Evolutionary conservation across 371 early-diverging fungal species (phyloP), one percentile per base, ranked within the genome.

Genomic region (Fennellomyces sp.): DNA sequence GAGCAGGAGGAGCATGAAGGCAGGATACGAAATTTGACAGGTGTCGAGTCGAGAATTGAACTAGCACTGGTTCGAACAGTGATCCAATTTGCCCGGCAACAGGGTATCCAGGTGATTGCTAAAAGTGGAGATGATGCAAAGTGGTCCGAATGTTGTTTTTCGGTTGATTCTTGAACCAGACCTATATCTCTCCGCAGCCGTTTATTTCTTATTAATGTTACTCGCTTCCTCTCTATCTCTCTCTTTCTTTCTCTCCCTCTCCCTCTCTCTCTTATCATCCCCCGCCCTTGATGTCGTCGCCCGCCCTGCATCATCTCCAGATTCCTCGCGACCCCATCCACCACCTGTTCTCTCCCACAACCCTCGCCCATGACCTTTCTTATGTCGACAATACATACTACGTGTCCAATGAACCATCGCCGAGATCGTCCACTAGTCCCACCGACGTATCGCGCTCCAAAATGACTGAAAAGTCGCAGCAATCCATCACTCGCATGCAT

Each of bases 281-380:
- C 63, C 53, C 27, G 35, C 59, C 39, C 49, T 68, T 52, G 36
- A 52, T 31, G 52, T 52, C 60, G 19, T 54, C 48, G 31, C 45
- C 12, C 47, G 38, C 51, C 6, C 27, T 58, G 47, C 47, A 59
- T 49, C 56, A 55, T 19, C 57, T 52, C 6, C 42, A 58, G 35
- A 58, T 30, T 17, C 39, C 63, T 23, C 61, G 56, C 3, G 60
- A 61, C 12, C 52, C 55, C 7, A 28, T 55, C 28, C 69, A 69
- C 52, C 62, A 69, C 35, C 61, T 78, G 17, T 78, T 78, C 36
- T 75, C 79, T 17, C 73, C 75, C 25, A 70, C 73, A 0, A 36
- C 60, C 2, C 33, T 68, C 15, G 53, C 68, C 8, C 41, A 50
- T 21, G 68, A 68, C 56, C 56, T 68, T 5, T 56, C 51, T 12